Base-by-base conservation (phyloP, 257 asterid species). In the Anisodus tanguticus region DNA sequence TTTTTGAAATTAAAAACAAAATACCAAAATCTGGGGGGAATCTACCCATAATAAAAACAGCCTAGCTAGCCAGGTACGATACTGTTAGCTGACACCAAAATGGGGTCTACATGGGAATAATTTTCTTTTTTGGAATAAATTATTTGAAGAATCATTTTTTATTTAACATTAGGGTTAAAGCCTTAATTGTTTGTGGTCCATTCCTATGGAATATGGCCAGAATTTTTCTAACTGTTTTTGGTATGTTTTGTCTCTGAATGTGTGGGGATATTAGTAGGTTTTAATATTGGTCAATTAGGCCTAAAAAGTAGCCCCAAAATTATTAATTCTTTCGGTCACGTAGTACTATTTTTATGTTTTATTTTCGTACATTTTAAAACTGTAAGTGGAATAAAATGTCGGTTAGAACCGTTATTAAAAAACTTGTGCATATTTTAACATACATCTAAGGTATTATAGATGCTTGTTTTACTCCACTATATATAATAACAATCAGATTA, bases 61-160 rank as follows among this genome's bases (percentile, higher is more conserved):
- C 26, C 8, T 17, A 58, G 22, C 8, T 58, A 84, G 31, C 53
- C 72, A 74, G 68, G 84, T 41, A 41, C 45, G 45, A 41, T 41
- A 22, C 26, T 41, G 45, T 3, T 41, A 41, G 45, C 45, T 41
- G 45, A 41, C 45, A 41, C 45, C 45, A 41, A 41, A 41, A 41
- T 41, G 57, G 71, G 53, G 45, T 17, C 66, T 59, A 85, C 39
- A 19, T 8, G 88, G 83, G 86, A 51, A 60, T 84, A 83, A 85
- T 15, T 81, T 81, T 86, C 76, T 51, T 83, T 90, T 91, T 89
- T 84, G 82, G 83, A 55, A 59, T 86, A 60, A 84, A 85, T 80
- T 83, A 78, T 47, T 83, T 81, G 84, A 6, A 63, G 57, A 5
- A 78, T 51, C 82, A 82, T 58, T 84, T 47, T 83, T 41, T 37